Conservation (phyloP, 2,329 filamentous ascomycete genomes). For the Zelopaecilomyces penicillatus region DNA sequence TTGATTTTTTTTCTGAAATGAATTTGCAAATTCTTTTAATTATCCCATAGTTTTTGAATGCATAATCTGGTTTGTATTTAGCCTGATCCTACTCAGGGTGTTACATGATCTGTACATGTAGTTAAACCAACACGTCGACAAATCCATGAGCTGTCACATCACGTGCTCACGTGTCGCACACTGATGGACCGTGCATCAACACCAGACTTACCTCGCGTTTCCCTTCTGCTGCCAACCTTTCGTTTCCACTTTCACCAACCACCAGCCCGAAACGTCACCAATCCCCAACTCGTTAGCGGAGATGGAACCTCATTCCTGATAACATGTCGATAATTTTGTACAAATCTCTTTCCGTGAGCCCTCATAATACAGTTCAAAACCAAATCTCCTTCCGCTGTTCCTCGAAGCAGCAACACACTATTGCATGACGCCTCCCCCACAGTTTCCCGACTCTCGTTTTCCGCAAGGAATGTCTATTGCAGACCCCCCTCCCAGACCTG, state of each 20-base stretch:
- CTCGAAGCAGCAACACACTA: constrained; percentile 8
- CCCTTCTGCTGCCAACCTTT: constrained; percentile 2
- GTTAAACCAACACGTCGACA: too few relatives aligned
- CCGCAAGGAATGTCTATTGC: constrained; percentile 54
- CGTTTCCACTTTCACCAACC: constrained; percentile 4
- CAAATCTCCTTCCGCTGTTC: constrained; percentile 39
- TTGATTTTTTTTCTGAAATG: too few relatives aligned
- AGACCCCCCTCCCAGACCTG: constrained; percentile 32
- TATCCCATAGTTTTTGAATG: too few relatives aligned
- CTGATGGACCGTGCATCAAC: constrained; percentile 5
- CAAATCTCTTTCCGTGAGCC: background rate
- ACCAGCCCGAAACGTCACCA: constrained; percentile 2
- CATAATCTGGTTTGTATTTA: too few relatives aligned
- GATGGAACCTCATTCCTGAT: background rate
- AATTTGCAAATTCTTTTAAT: too few relatives aligned
- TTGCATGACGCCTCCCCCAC: constrained; percentile 66
- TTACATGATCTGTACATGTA: too few relatives aligned
- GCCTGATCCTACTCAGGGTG: too few relatives aligned
- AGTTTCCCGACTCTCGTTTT: constrained; percentile 72
- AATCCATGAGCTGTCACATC: background rate
- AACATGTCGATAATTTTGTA: background rate
- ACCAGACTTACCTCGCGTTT: constrained; percentile 2
- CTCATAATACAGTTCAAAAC: constrained; percentile 15
- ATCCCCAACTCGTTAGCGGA: constrained; percentile 5
- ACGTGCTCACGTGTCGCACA: constrained; percentile 7